A percentile compares a stretch with the other conserved stretches of the same genome.
Conservation (phyloP, 2,329 filamentous ascomycete genomes). For the Trichoderma atrobrunneum region DNA sequence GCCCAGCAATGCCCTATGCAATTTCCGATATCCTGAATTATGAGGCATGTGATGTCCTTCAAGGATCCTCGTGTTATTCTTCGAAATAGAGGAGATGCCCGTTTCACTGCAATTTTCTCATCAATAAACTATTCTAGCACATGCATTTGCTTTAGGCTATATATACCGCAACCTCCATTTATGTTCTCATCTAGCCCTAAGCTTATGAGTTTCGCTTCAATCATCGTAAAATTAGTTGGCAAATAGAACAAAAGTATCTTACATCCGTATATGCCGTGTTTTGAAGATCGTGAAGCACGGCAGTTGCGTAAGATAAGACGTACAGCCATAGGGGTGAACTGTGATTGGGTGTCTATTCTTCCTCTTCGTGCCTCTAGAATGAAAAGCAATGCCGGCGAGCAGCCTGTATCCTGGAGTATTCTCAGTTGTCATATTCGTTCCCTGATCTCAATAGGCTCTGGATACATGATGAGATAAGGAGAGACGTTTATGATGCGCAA, state of each 20-base stretch:
- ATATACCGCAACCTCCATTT: neutral
- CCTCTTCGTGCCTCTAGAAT: neutral
- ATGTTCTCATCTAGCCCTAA: neutral
- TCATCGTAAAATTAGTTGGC: neutral
- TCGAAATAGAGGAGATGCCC: neutral
- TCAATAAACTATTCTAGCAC: neutral
- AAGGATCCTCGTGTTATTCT: neutral
- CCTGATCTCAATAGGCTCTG: too few relatives aligned
- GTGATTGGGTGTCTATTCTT: neutral
- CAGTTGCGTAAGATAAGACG: neutral
- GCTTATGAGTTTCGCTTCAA: neutral
- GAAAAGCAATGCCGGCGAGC: neutral
- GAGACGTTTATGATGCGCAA: neutral
- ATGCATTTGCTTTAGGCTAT: neutral
- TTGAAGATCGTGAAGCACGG: neutral
- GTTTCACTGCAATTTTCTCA: neutral
- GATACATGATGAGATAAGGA: neutral
- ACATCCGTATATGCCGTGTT: neutral
- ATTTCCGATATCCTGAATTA: neutral
- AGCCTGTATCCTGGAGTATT: neutral
- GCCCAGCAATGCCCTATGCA: neutral
- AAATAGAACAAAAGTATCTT: neutral
- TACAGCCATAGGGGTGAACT: neutral
- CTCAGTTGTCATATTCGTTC: neutral
- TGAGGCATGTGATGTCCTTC: neutral